phyloP scores from a whole-genome alignment of 768 basidiomycete species.

The Trametes cinnabarina region DNA sequence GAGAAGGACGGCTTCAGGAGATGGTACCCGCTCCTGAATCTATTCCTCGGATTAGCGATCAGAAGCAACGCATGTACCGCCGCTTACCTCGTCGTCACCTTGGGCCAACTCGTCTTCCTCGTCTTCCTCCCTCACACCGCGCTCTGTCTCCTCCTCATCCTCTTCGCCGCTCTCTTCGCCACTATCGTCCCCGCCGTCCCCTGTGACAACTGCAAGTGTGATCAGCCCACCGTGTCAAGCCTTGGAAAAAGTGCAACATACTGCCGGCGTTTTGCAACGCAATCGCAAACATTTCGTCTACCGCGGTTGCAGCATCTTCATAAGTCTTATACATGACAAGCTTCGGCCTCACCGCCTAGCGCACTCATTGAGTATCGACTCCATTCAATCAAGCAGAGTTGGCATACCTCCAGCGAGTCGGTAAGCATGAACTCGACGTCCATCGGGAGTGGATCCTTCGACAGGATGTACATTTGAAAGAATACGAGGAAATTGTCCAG shows the following conservation, averaged over 20 bases:
- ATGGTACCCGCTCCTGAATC: slow-evolving; percentile 70
- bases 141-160: slow-evolving; percentile 44
- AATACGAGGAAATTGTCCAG: slow-evolving; percentile 89
- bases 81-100: slow-evolving; percentile 54
- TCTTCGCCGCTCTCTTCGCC: slow-evolving; percentile 65
- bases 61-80: neutral
- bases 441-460: slow-evolving; percentile 90
- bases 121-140: slow-evolving; percentile 53
- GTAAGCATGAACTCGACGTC: slow-evolving; percentile 97
- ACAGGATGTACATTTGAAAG: slow-evolving; percentile 93
- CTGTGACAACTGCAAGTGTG: neutral
- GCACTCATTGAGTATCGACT: neutral
- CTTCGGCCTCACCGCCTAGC: slow-evolving; percentile 84
- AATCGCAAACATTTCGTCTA: slow-evolving; percentile 84
- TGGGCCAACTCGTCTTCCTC: slow-evolving; percentile 60
- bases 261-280: slow-evolving; percentile 59
- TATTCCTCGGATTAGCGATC: slow-evolving; percentile 25
- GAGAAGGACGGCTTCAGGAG: slow-evolving; percentile 79
- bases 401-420: slow-evolving; percentile 87
- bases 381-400: neutral
- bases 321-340: slow-evolving; percentile 65
- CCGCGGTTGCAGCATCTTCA: slow-evolving; percentile 82
- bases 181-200: slow-evolving; percentile 47
- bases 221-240: slow-evolving; percentile 21
- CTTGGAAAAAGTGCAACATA: slow-evolving; percentile 25